Evolutionary conservation across 306 rosid species (phyloP), one percentile per base, ranked within the genome.

Genomic region (Styphnolobium japonicum): DNA sequence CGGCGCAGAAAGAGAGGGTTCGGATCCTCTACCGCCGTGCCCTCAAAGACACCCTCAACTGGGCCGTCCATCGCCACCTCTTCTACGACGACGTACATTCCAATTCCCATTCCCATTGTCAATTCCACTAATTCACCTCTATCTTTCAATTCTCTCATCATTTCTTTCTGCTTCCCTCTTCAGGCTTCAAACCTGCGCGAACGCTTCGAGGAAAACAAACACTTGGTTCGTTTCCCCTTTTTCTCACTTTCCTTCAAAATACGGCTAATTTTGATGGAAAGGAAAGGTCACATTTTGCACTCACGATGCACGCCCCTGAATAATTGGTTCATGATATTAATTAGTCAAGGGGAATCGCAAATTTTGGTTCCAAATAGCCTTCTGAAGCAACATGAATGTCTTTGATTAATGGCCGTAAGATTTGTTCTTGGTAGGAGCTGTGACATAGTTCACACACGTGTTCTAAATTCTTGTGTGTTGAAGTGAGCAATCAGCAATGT

Each of bases 61-160:
- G 97, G 98, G 99, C 98, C 34, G 99, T 95, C 6, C 99, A 95
- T 88, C 98, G 99, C 85, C 98, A 90, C 87, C 92, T 95, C 84
- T 95, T 95, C 83, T 95, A 95, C 83, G 83, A 69, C 40, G 99
- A 95, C 77, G 99, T 95, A 74, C 2, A 27, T 10, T 1, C 42
- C 3, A 15, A 3, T 11, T 10, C 36, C n/a, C n/a, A n/a, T n/a
- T n/a, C n/a, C 18, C 21, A 40, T 18, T 57, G 22, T n/a, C 15
- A 4, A 22, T 6, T 11, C 16, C 4, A 7, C 25, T 55, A 22
- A 37, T 40, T 37, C 18, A 1, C 2, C 9, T 73, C 15, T 1
- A 14, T 73, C 27, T 56, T 40, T 56, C 55, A 37, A 56, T 55
- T 0, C 51, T 52, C 78, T 75, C 6, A 73, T 71, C 34, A 8